Evolutionary conservation across 805 yeast genomes (phyloP), one percentile per base, ranked within the genome.

Genomic region (Aciculoconidium aculeatum): DNA sequence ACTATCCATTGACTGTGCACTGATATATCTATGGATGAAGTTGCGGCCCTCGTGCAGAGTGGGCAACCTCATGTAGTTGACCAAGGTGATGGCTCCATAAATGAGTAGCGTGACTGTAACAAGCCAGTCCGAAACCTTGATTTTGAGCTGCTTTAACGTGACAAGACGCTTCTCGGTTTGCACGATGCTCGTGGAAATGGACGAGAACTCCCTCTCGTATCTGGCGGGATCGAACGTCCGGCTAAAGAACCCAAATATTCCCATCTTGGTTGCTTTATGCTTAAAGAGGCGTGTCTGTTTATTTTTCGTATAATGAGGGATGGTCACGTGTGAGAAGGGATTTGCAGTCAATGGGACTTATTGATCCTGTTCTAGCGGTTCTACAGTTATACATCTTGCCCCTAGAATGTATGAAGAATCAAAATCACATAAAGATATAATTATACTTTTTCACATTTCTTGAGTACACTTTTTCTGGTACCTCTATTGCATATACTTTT

Each of bases 171-270:
- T 46, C 27, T 58, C 49, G 8, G 47, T 44, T 14, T 25, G 36
- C 3, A 53, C 32, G 22, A 70, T 67, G 15, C 53, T 48, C 3
- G 45, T 47, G 0, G 72, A 51, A 8, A 71, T 31, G 2, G 40
- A 23, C 12, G 65, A 58, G 21, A 71, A 47, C 17, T 65, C 63
- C 34, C 52, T 57, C 34, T 71, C 77, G 41, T 61, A 70, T 22
- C 42, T 37, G 15, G 60, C 58, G 4, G 73, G 67, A 33, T 67
- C 65, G 38, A 69, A 40, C 10, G 41, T 37, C 21, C 39, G 37
- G 14, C 34, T 41, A 35, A 55, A 56, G 21, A 56, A 16, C 17
- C 41, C 42, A 34, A 58, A 55, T 14, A 54, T 43, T n/a, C 51
- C 56, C 58, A 54, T 53, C n/a, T n/a, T n/a, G n/a, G n/a, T n/a